Base-by-base conservation (phyloP, 768 basidiomycete genomes). In the Dentipellis sp. region DNA sequence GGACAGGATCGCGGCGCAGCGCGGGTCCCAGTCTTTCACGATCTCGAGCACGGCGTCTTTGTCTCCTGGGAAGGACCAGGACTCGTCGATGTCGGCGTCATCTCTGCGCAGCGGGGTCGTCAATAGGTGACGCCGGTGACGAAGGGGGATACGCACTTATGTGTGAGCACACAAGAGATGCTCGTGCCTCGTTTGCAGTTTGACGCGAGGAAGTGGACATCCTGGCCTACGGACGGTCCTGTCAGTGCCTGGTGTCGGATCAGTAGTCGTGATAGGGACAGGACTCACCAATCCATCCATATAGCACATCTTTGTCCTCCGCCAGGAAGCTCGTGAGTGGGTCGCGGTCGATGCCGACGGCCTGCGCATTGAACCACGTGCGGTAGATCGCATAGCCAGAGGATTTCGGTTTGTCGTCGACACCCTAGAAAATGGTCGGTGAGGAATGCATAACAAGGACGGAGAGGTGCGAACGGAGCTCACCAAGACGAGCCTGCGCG, bases 331-430 rank as follows among this genome's bases (percentile, higher is more conserved):
- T 52, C 21, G 60, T 64, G 17, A 63, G 48, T 14, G 59, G 65
- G 48, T 64, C 59, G 36, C 49, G 54, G 50, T 61, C 64, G 17
- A 64, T 53, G 12, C 64, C 65, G 39, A 57, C 54, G 38, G 57
- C 57, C 42, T 59, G 55, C 23, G 65, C 53, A 52, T 60, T 54
- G 46, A 66, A 63, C 64, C 59, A 66, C 19, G 64, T 59, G n/a
- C 64, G 64, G 51, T 62, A 68, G 37, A 69, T 62, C n/a, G 59
- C 59, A 17, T 66, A 65, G 12, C 64, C 61, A 38, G 59, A 63
- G 35, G 55, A 54, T 54, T 59, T 61, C 17, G 63, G 61, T 38
- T 58, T 58, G 42, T 71, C 68, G 19, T 56, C 37, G 29, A 61
- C 62, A 17, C 58, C 63, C 64, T 68, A 53, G n/a, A 22, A 14